Evolutionary conservation across 306 rosid genomes (phyloP).

Genomic region (Alnus rubra): DNA sequence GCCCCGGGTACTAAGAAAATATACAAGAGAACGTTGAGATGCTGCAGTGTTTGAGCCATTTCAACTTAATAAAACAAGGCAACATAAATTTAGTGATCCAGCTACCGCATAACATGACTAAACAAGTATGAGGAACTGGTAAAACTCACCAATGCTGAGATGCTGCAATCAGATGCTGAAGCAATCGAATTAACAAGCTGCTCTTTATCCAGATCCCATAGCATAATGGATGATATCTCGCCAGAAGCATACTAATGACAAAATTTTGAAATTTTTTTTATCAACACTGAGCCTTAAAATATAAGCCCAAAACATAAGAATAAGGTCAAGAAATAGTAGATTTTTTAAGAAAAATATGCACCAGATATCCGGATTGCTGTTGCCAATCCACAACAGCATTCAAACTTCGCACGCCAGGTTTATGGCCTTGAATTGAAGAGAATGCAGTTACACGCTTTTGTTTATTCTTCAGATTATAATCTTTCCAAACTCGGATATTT

Average conservation of each 20-base stretch:
- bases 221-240: conserved; percentile 70
- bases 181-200: conserved; percentile 70
- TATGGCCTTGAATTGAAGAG: conserved; percentile 88
- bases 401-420: conserved; percentile 77
- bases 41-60: not conserved
- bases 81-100: not conserved
- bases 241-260: conserved; percentile 85
- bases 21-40: too few species aligned
- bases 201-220: conserved; percentile 97
- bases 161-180: conserved; percentile 82
- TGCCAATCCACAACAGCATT: conserved; percentile 99
- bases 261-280: conserved; percentile 17
- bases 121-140: conserved; percentile 10
- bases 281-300: conserved; percentile 21
- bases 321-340: not conserved
- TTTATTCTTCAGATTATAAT: conserved; percentile 68
- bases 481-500: conserved; percentile 90
- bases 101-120: conserved; percentile 1
- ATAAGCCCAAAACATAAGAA: conserved; percentile 3
- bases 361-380: conserved; percentile 95
- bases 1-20: too few species aligned
- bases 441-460: conserved; percentile 97
- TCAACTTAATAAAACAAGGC: not conserved
- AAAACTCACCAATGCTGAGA: conserved; percentile 84
- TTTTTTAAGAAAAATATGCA: conserved; percentile 33